These are phyloP conservation scores for Cyclanthera cordifolia DNA, from an alignment of 306 rosid genomes.

Conservation along the genomic window DNA sequence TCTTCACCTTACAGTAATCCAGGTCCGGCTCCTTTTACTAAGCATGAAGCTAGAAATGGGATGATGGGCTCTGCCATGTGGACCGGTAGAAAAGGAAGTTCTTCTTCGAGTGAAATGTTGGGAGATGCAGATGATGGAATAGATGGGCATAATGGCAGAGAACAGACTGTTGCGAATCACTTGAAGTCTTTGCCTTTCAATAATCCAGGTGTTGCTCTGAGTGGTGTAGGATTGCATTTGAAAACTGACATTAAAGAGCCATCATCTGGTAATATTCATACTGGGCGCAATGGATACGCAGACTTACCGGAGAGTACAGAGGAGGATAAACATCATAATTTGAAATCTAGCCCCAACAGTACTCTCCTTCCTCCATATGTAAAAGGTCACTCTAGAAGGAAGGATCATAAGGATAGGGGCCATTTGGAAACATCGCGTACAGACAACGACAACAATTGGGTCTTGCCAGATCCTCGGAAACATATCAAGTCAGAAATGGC, in stretches of 20 bases:
- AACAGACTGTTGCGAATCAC: constrained; percentile 22
- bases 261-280: constrained; percentile 27
- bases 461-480: constrained; percentile 26
- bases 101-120: constrained; percentile 30
- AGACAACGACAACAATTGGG: constrained; percentile 15
- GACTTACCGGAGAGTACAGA: not conserved
- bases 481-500: constrained; percentile 31
- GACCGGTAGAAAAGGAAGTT: constrained; percentile 30
- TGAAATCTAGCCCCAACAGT: constrained; percentile 39
- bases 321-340: constrained; percentile 39
- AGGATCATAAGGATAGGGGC: constrained; percentile 25
- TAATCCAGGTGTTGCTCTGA: constrained; percentile 27
- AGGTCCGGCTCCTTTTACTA: constrained; percentile 22
- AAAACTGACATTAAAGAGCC: constrained; percentile 31
- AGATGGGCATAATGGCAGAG: constrained; percentile 29
- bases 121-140: constrained; percentile 33
- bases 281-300: not conserved
- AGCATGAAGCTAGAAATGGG: constrained; percentile 27
- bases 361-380: constrained; percentile 63
- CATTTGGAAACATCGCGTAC: constrained; percentile 23
- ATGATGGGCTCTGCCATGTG: constrained; percentile 32
- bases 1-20: constrained; percentile 28
- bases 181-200: constrained; percentile 24
- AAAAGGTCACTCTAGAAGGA: constrained; percentile 42
- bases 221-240: constrained; percentile 23